Conservation (phyloP, 192 early-diverging fungal species). For the Phycomyces nitens region DNA sequence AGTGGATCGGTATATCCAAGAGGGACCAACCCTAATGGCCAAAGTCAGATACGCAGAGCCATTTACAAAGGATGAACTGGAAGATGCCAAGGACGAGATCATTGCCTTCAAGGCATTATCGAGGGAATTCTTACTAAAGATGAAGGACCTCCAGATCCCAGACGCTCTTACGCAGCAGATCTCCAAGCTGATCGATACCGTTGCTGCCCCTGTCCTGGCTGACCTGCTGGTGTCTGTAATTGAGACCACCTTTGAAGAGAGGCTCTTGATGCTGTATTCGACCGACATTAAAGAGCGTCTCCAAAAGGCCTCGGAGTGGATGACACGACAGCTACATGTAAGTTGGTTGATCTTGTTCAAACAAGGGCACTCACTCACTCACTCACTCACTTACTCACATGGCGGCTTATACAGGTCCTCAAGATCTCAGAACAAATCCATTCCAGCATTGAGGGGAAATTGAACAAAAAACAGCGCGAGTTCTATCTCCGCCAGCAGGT, state of each 20-base stretch:
- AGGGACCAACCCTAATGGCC: slow-evolving; percentile 51
- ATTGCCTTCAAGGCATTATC: slow-evolving; percentile 52
- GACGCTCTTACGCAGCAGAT: slow-evolving; percentile 59
- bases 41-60: slow-evolving; percentile 40
- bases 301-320: slow-evolving; percentile 47
- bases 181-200: slow-evolving; percentile 58
- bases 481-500: slow-evolving; percentile 77
- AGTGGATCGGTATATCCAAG: slow-evolving; percentile 43
- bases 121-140: slow-evolving; percentile 46
- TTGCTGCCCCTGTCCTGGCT: slow-evolving; percentile 53
- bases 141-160: slow-evolving; percentile 65
- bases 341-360: background rate
- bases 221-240: slow-evolving; percentile 71
- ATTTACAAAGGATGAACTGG: slow-evolving; percentile 48
- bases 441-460: slow-evolving; percentile 65
- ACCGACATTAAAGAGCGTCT: slow-evolving; percentile 57
- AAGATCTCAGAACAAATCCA: slow-evolving; percentile 76
- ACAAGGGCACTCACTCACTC: background rate
- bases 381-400: too few species aligned
- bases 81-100: slow-evolving; percentile 43
- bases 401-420: slow-evolving; percentile 46
- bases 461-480: slow-evolving; percentile 78
- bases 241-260: slow-evolving; percentile 68
- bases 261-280: slow-evolving; percentile 59
- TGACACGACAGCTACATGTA: slow-evolving; percentile 72